Percentiles rank a stretch among this genome's conserved stretches.
phyloP scores from a whole-genome alignment of 2,329 filamentous ascomycete genomes.

The Ceratocystis lukuohia region DNA sequence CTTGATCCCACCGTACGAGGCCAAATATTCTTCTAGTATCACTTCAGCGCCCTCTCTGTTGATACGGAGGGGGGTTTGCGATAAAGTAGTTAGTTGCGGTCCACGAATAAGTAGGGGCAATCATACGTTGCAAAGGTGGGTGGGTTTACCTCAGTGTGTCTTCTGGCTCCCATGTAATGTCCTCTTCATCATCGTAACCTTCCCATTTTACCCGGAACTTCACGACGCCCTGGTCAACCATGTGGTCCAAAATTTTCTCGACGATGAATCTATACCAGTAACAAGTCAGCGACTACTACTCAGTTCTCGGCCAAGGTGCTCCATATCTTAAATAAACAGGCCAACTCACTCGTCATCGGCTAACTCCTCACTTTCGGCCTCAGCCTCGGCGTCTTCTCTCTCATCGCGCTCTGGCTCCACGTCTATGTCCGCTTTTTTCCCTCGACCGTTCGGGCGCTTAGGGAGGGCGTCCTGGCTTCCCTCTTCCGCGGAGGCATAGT shows the following conservation, averaged over 20 bases:
- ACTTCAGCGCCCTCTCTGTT: constrained; percentile 43
- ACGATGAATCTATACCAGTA: constrained; percentile 50
- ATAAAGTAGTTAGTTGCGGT: too few species aligned
- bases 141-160: constrained; percentile 47
- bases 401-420: constrained; percentile 22
- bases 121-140: too few species aligned
- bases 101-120: too few species aligned
- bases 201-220: constrained; percentile 70
- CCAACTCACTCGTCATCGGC: constrained; percentile 33
- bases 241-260: constrained; percentile 57
- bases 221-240: constrained; percentile 41
- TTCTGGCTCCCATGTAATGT: constrained; percentile 69
- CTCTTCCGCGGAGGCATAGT: neutral
- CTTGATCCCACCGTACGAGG: constrained; percentile 48
- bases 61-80: neutral
- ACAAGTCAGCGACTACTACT: neutral
- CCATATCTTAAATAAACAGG: neutral
- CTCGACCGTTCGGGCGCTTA: neutral
- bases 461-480: neutral
- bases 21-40: constrained; percentile 51
- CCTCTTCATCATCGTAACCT: constrained; percentile 55
- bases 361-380: constrained; percentile 28
- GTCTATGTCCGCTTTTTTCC: neutral
- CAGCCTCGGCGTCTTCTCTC: constrained; percentile 24
- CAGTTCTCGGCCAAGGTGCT: neutral